Conservation (phyloP, 805 yeast genomes). For the Monosporozyma unispora region DNA sequence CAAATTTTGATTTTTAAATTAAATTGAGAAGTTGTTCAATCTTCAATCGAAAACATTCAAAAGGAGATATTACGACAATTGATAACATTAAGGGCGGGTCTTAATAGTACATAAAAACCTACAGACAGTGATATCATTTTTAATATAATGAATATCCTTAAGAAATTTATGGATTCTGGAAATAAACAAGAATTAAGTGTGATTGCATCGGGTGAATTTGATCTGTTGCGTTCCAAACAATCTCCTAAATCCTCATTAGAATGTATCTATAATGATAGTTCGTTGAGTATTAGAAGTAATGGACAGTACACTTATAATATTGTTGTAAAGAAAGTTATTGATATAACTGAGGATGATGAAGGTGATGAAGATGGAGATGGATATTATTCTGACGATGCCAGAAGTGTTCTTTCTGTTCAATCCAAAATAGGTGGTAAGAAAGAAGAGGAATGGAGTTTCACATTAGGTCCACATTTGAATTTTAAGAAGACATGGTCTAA, state of each 20-base stretch:
- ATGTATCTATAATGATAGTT: conserved; percentile 73
- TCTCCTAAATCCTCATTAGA: conserved; percentile 87
- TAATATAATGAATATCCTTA: conserved; percentile 56
- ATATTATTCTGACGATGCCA: conserved; percentile 31
- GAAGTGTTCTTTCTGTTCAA: conserved; percentile 26
- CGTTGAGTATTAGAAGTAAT: conserved; percentile 60
- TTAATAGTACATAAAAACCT: too few relatives aligned
- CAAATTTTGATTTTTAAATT: neutral
- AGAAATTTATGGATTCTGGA: conserved; percentile 49
- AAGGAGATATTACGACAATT: neutral
- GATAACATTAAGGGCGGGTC: neutral
- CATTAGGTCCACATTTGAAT: conserved; percentile 51
- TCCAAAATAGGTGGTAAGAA: conserved; percentile 37
- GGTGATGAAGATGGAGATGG: conserved; percentile 44
- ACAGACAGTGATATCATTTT: neutral
- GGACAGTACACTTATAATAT: conserved; percentile 61
- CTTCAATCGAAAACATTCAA: neutral
- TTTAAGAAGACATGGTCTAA: conserved; percentile 44
- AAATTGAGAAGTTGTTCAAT: neutral
- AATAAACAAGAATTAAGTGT: conserved; percentile 53
- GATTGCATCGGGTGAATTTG: conserved; percentile 74
- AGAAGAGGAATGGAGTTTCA: conserved; percentile 63
- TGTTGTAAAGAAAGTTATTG: conserved; percentile 60
- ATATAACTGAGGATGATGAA: conserved; percentile 47
- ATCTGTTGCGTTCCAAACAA: conserved; percentile 58